Evolutionary conservation across 2,329 filamentous ascomycete species (phyloP), one percentile per base, ranked within the genome.

Genomic region (Sarocladium brachiariae): DNA sequence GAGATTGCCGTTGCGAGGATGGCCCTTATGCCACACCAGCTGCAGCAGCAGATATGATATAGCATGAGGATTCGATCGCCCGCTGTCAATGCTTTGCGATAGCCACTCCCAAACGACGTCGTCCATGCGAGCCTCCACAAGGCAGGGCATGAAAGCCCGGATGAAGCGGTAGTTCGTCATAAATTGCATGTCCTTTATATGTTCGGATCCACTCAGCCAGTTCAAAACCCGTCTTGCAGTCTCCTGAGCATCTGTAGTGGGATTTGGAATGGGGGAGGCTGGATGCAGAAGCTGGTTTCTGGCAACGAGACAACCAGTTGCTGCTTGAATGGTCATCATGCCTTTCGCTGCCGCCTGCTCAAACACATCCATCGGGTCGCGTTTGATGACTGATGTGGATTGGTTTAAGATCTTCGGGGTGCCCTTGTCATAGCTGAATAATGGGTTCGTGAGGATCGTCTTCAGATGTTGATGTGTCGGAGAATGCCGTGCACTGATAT

Each of bases 391-490:
- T 14, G 27, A 4, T 3, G 43, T 14, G 4, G 43, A 25, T 25
- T 47, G 43, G 10, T 33, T 16, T 5, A 33, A 33, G 11, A 47
- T 47, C n/a, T 47, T 47, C 10, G 53, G 51, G 4, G 56, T 46
- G 21, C 61, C 55, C 21, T 61, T 60, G 24, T 61, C 58, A 50
- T 66, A 65, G 55, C 63, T 65, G 63, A 83, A 81, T 16, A 82
- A 65, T 1, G 78, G 78, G 52, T 81, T 81, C 47, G 73, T 70
- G 13, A 83, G 72, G 50, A 83, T 77, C 30, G 76, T 70, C 52
- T 71, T 73, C n/a, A 82, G 61, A 62, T 82, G 79, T 14, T 67
- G 70, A 53, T 58, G 65, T 4, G 66, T 61, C 24, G 67, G 65
- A 10, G 68, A 67, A n/a, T 14, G 24, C 45, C 63, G 57, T 72